phyloP scores from a whole-genome alignment of 1,139 yeast genomes.

The Pneumocystis carinii region DNA sequence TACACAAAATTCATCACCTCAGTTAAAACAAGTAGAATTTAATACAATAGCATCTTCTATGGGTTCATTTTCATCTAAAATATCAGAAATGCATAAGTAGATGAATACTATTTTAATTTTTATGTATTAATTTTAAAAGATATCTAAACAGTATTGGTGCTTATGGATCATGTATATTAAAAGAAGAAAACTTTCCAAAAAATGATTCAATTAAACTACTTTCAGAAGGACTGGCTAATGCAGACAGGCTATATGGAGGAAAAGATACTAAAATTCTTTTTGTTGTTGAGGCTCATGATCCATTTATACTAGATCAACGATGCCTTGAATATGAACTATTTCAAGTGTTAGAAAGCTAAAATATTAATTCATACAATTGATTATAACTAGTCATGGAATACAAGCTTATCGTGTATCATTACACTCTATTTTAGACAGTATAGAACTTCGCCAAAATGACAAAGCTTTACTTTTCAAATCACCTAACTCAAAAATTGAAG shows the following conservation, averaged over 20 bases:
- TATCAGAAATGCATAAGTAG: slow-evolving; percentile 58
- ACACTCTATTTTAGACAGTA: neutral
- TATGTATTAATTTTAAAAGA: neutral
- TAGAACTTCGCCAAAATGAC: neutral
- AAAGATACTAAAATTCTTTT: slow-evolving; percentile 46
- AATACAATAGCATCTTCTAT: slow-evolving; percentile 92
- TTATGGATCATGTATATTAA: slow-evolving; percentile 18
- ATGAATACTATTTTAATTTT: neutral
- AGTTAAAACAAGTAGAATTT: slow-evolving; percentile 83
- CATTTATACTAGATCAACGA: slow-evolving; percentile 85
- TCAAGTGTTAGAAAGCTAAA: slow-evolving; percentile 16
- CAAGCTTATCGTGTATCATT: neutral
- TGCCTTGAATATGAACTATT: slow-evolving; percentile 59
- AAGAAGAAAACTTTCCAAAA: slow-evolving; percentile 41
- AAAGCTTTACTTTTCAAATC: neutral
- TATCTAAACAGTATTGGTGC: slow-evolving; percentile 21
- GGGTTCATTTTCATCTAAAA: slow-evolving; percentile 75
- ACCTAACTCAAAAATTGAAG: slow-evolving; percentile 26
- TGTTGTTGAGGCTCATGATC: slow-evolving; percentile 70
- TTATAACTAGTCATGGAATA: neutral
- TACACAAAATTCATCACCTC: slow-evolving; percentile 17
- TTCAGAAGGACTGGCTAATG: slow-evolving; percentile 59
- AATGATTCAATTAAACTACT: slow-evolving; percentile 49
- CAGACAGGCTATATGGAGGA: slow-evolving; percentile 37
- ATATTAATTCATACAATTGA: neutral